Evolutionary conservation across 2,329 filamentous ascomycete genomes (phyloP), one percentile per base, ranked within the genome.

Genomic region (Aureobasidium melanogenum): DNA sequence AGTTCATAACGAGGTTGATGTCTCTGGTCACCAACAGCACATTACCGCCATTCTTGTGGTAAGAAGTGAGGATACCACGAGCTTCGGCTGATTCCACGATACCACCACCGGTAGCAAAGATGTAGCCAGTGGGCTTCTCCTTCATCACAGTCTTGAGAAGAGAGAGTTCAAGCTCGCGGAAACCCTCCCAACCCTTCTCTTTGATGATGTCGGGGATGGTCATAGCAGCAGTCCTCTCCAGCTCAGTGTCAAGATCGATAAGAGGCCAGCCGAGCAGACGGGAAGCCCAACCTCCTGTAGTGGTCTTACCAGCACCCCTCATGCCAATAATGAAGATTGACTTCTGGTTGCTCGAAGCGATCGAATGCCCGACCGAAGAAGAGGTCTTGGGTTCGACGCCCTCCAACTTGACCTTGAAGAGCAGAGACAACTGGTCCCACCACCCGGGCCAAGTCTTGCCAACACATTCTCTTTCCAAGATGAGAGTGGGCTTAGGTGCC

Each of bases 371-470:
- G 62, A 72, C 76, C 32, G 67, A 50, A 41, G 72, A 32, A 71
- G 74, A 72, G 9, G 72, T 67, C n/a, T 70, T 66, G 17, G 79
- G 68, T 67, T 95, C 91, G 38, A 87, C 83, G 14, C 94, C 94
- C 63, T 87, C 83, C n/a, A 97, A 78, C 30, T 81, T 76, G 30
- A 89, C 88, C 36, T 85, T 81, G 78, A 97, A 99, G 15, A 84
- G 83, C 66, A 88, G 85, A 24, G 87, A 86, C 61, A 97, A 76
- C 19, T 87, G 85, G 73, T 99, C 94, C 94, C 94, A 99, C 91
- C 94, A 99, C 10, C 93, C 94, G 0, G 94, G 94, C 94, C 94
- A 99, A 2, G 94, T 99, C 80, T 99, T 99, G 43, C 89, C 92
- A 2, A 91, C 89, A 72, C 94, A 99, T 69, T 96, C 91, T 63